Percentiles rank a stretch among this genome's conserved stretches.
Conservation (phyloP, 768 basidiomycete species). For the Boletus speciosus region DNA sequence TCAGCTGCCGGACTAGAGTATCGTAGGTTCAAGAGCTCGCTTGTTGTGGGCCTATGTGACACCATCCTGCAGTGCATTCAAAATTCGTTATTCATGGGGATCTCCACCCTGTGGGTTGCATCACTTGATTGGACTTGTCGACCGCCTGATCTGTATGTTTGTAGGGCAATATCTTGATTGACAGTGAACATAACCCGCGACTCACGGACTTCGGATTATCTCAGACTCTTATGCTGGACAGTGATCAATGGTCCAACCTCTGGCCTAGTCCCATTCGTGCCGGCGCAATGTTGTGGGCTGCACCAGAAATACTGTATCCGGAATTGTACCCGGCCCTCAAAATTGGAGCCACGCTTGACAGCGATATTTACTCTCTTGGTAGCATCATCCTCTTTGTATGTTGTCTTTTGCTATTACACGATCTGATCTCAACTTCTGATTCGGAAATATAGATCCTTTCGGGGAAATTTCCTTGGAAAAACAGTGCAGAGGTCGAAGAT, state of each 20-base stretch:
- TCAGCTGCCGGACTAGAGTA: background rate
- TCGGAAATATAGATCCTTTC: background rate
- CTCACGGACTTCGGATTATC: background rate
- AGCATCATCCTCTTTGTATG: slow-evolving; percentile 2
- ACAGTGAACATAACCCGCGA: background rate
- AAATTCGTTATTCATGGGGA: background rate
- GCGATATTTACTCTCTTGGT: too few relatives aligned
- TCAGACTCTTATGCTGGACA: too few relatives aligned
- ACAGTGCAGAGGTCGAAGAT: background rate
- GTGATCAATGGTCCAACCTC: background rate
- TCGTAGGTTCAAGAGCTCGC: background rate
- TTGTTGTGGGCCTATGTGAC: background rate
- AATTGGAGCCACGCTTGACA: too few relatives aligned
- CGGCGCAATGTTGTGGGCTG: background rate
- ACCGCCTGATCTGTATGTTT: background rate
- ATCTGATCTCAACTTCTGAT: background rate
- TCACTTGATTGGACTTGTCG: background rate
- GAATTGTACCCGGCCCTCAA: background rate
- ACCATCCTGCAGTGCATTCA: background rate
- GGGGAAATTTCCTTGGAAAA: background rate
- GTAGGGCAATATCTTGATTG: slow-evolving; percentile 4
- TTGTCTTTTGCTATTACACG: too few relatives aligned
- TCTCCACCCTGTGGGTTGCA: slow-evolving; percentile 4
- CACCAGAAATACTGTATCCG: background rate
- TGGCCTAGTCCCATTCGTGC: background rate